Percentiles rank a stretch among this genome's conserved stretches.
Evolutionary conservation across 306 rosid species (phyloP).

Genomic region (Sphenostylis stenocarpa): DNA sequence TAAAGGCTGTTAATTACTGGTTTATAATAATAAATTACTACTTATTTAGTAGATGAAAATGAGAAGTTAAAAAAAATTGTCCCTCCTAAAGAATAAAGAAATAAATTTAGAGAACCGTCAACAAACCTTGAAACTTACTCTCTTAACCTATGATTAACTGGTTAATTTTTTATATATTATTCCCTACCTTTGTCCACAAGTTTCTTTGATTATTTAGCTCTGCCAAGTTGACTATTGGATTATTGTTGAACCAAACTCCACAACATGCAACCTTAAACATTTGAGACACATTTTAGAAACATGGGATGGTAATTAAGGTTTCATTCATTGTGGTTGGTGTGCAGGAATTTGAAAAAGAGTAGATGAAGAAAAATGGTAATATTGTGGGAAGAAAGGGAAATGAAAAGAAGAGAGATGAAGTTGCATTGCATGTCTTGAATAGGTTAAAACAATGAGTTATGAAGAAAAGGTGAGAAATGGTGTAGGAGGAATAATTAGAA

Average conservation of each 20-base stretch:
- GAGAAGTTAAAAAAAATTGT: not conserved
- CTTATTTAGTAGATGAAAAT: not conserved
- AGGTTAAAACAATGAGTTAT: not conserved
- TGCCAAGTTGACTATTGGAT: not conserved
- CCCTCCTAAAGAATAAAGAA: not conserved
- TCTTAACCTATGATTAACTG: conserved; percentile 2
- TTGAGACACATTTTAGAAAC: too few relatives aligned
- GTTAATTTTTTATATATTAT: not conserved
- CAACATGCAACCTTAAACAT: too few relatives aligned
- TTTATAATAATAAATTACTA: too few relatives aligned
- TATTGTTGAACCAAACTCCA: too few relatives aligned
- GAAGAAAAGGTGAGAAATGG: conserved; percentile 17
- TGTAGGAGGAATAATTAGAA: conserved; percentile 29
- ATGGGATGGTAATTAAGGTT: too few relatives aligned
- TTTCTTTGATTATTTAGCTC: conserved; percentile 11
- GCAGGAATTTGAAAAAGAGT: not conserved
- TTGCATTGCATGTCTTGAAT: not conserved
- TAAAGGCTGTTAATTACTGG: too few relatives aligned
- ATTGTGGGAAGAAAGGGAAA: too few relatives aligned
- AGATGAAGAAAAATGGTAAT: too few relatives aligned
- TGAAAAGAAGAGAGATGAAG: not conserved
- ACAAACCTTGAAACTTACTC: conserved; percentile 10
- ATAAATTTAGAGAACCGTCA: not conserved
- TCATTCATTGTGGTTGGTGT: too few relatives aligned
- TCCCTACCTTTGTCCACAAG: conserved; percentile 2